These are phyloP conservation scores for Glomus cerebriforme DNA, from an alignment of 192 early-diverging fungal genomes.

Conservation along the genomic window DNA sequence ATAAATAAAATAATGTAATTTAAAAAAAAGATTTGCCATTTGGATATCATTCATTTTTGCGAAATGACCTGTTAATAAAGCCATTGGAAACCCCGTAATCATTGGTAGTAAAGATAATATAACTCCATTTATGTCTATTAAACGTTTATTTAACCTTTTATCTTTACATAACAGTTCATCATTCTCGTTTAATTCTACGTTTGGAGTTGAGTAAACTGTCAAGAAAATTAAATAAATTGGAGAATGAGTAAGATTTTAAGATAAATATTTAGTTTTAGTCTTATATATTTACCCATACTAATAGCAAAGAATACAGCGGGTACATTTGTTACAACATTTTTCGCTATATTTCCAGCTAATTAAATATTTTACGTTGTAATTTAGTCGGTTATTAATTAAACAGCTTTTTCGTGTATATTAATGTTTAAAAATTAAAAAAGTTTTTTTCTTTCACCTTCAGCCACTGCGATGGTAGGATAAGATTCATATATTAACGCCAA, in stretches of 20 bases:
- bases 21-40: neutral
- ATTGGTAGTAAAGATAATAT: neutral
- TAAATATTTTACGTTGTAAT: neutral
- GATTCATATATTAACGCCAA: neutral
- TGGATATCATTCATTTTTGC: neutral
- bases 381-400: too few species aligned
- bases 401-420: neutral
- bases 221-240: neutral
- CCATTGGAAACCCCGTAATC: neutral
- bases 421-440: too few species aligned
- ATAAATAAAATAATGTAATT: neutral
- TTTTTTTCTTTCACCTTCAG: neutral
- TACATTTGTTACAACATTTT: neutral
- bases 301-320: neutral
- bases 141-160: neutral
- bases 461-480: neutral
- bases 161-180: neutral
- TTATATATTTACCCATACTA: neutral
- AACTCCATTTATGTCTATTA: neutral
- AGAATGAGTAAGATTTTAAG: neutral
- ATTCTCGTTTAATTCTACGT: neutral
- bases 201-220: neutral
- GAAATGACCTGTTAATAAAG: neutral
- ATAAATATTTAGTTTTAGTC: neutral
- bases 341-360: neutral